Evolutionary conservation across 2,329 filamentous ascomycete genomes (phyloP).

Genomic region (Aspergillus pseudotamarii): DNA sequence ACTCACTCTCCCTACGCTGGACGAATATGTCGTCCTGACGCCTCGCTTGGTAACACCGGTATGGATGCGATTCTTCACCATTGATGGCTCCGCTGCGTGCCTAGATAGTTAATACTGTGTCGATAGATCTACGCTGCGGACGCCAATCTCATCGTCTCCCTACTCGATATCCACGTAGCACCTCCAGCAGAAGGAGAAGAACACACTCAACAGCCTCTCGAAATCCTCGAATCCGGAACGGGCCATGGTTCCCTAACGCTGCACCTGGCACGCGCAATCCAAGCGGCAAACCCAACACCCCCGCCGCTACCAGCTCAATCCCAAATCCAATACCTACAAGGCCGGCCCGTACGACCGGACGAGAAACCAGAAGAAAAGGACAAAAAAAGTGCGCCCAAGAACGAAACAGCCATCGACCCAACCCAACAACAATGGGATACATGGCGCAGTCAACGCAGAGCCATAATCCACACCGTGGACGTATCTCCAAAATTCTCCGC

Average conservation of each 20-base stretch:
- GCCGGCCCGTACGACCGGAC: constrained; percentile 26
- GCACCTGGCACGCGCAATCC: constrained; percentile 73
- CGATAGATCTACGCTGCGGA: constrained; percentile 72
- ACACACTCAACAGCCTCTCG: constrained; percentile 52
- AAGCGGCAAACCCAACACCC: constrained; percentile 67
- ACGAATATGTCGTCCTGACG: constrained; percentile 71
- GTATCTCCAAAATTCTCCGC: constrained; percentile 62
- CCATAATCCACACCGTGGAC: constrained; percentile 76
- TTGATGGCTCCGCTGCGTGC: not conserved
- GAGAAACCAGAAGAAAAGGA: constrained; percentile 14
- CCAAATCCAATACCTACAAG: constrained; percentile 35
- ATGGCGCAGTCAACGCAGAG: constrained; percentile 59
- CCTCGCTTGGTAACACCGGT: constrained; percentile 75
- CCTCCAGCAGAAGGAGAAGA: constrained; percentile 35
- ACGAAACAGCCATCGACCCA: constrained; percentile 15
- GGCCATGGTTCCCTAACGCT: constrained; percentile 81
- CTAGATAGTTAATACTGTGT: constrained; percentile 17
- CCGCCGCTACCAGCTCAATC: constrained; percentile 45
- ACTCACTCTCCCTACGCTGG: constrained; percentile 67
- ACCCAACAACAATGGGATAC: constrained; percentile 44
- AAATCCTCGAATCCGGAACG: constrained; percentile 82
- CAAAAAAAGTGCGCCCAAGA: constrained; percentile 10
- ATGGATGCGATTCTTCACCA: constrained; percentile 29
- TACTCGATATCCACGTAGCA: constrained; percentile 72
- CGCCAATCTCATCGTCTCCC: constrained; percentile 72